These are phyloP conservation scores for Silene uniflora DNA, from an alignment of 148 eudicot species.

Conservation along the genomic window DNA sequence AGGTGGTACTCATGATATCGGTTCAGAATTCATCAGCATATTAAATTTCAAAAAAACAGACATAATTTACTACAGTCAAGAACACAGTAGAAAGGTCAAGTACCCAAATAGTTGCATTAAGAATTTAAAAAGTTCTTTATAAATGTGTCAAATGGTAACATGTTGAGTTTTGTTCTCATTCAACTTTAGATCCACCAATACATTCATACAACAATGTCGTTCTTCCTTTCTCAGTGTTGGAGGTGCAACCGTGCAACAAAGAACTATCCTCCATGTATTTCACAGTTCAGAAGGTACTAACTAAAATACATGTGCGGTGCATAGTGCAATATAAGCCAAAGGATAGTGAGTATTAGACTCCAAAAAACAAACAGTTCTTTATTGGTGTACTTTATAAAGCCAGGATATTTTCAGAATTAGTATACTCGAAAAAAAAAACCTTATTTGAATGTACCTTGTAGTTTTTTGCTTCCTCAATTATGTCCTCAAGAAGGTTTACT, in stretches of 20 bases:
- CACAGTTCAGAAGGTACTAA: background rate
- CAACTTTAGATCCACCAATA: background rate
- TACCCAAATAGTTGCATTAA: background rate
- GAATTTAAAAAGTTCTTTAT: background rate
- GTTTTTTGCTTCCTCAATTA: constrained; percentile 58
- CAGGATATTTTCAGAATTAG: background rate
- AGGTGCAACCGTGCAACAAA: too few relatives aligned
- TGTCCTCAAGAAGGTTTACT: constrained; percentile 52
- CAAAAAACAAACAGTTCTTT: background rate
- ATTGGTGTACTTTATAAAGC: background rate
- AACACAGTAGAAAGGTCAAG: background rate
- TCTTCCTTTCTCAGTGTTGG: too few relatives aligned
- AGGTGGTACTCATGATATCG: background rate
- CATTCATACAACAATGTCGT: background rate
- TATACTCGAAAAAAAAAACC: background rate
- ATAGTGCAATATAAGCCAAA: background rate
- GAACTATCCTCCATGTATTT: too few relatives aligned
- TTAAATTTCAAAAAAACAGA: background rate
- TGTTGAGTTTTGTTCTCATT: background rate
- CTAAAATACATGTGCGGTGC: background rate
- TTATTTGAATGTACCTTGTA: constrained; percentile 53
- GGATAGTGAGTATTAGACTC: too few relatives aligned
- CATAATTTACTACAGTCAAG: background rate
- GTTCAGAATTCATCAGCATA: background rate
- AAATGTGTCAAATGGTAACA: background rate